Conservation (phyloP, 2,329 filamentous ascomycete species). For the Alternaria dauci region DNA sequence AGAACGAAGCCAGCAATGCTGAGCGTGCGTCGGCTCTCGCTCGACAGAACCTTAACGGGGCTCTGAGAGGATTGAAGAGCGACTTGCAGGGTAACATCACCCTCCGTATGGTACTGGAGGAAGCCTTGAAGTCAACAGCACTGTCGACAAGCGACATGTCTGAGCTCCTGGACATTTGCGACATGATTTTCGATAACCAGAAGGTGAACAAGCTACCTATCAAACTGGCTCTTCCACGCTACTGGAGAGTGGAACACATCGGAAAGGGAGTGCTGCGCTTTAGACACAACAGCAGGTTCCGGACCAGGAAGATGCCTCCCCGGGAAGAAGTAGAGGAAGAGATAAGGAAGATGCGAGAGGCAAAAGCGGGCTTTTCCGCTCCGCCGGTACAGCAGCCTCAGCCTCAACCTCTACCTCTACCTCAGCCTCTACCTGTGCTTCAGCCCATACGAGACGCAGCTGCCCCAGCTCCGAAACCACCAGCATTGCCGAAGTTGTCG, state of each 20-base stretch:
- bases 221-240: slow-evolving; percentile 63
- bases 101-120: slow-evolving; percentile 64
- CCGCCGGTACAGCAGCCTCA: slow-evolving; percentile 6
- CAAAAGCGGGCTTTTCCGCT: background rate
- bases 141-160: slow-evolving; percentile 63
- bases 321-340: background rate
- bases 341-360: background rate
- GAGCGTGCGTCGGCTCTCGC: slow-evolving; percentile 62
- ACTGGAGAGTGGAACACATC: slow-evolving; percentile 63
- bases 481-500: slow-evolving; percentile 27
- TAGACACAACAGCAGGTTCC: slow-evolving; percentile 33
- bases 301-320: slow-evolving; percentile 26
- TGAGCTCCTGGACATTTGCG: slow-evolving; percentile 66
- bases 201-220: slow-evolving; percentile 60
- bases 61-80: slow-evolving; percentile 63
- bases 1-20: slow-evolving; percentile 57
- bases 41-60: slow-evolving; percentile 66
- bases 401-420: slow-evolving; percentile 9
- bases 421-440: slow-evolving; percentile 3
- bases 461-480: slow-evolving; percentile 10
- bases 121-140: slow-evolving; percentile 61
- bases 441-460: slow-evolving; percentile 16
- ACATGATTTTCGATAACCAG: slow-evolving; percentile 60
- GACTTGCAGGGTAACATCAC: slow-evolving; percentile 59
- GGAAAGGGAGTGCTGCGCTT: slow-evolving; percentile 57